A percentile compares a stretch with the other conserved stretches of the same genome.
These are phyloP conservation scores for Fraxinus xanthoxyloides DNA, from an alignment of 305 asterid species.

Conservation along the genomic window DNA sequence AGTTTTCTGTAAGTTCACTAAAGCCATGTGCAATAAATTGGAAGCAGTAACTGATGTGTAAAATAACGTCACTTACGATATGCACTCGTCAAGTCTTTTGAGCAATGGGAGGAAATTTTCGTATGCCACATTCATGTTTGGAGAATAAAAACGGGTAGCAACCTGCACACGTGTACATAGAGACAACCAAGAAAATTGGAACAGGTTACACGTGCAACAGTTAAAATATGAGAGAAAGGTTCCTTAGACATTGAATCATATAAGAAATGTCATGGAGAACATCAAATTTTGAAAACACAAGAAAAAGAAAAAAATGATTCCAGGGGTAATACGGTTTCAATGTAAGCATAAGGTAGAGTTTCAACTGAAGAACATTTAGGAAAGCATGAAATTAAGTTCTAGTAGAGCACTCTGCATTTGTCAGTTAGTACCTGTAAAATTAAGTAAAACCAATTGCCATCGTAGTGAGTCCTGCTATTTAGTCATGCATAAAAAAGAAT, in stretches of 20 bases:
- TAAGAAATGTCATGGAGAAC: background rate
- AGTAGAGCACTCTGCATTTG: background rate
- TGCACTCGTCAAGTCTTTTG: constrained; percentile 93
- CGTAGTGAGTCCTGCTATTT: background rate
- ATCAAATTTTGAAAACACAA: background rate
- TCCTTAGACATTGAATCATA: background rate
- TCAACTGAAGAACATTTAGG: background rate
- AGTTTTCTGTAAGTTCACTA: constrained; percentile 7
- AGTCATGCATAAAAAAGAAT: background rate
- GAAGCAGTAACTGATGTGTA: constrained; percentile 6
- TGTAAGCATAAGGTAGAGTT: background rate
- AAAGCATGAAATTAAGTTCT: background rate
- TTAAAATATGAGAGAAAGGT: constrained; percentile 12
- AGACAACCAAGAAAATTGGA: constrained; percentile 28
- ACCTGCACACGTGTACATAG: constrained; percentile 60
- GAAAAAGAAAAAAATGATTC: constrained; percentile 8
- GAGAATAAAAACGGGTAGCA: constrained; percentile 88
- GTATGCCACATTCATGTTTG: constrained; percentile 75
- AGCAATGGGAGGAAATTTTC: constrained; percentile 86
- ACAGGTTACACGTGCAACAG: constrained; percentile 15
- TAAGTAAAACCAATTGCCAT: background rate
- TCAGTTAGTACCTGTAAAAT: background rate
- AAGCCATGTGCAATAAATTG: constrained; percentile 16
- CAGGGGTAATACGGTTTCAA: background rate
- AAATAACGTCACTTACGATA: constrained; percentile 63